Percentiles rank a stretch among this genome's conserved stretches.
Conservation (phyloP, 805 yeast species). For the Lachancea cidri region DNA sequence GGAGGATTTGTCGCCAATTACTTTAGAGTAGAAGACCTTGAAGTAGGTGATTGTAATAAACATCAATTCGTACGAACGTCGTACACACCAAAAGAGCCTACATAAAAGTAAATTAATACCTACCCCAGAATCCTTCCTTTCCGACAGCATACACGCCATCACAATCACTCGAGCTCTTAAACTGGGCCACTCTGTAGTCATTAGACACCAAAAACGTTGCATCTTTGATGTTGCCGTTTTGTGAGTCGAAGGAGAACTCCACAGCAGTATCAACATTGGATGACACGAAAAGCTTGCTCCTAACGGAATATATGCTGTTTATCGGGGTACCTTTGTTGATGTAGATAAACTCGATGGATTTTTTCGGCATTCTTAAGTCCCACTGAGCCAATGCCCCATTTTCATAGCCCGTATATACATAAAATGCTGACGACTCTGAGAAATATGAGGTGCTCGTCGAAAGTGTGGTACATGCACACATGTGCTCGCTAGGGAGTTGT, state of each 20-base stretch:
- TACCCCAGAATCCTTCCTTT: conserved; percentile 18
- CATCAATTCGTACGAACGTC: too few relatives aligned
- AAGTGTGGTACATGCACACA: conserved; percentile 22
- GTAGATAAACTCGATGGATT: conserved; percentile 11
- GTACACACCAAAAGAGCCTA: too few relatives aligned
- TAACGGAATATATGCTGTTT: conserved; percentile 16
- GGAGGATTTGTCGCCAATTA: too few relatives aligned
- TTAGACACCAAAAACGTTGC: conserved; percentile 21
- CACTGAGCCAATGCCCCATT: conserved; percentile 36
- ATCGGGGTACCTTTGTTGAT: conserved; percentile 20
- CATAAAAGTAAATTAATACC: conserved; percentile 6
- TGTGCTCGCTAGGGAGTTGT: conserved; percentile 26
- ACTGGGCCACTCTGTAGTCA: conserved; percentile 17
- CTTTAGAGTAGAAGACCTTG: too few relatives aligned
- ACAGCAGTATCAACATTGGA: conserved; percentile 36
- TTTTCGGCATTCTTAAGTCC: conserved; percentile 33
- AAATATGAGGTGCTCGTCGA: conserved; percentile 3
- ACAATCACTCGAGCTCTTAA: conserved; percentile 2
- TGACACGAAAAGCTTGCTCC: conserved; percentile 16
- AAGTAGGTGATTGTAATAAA: too few relatives aligned
- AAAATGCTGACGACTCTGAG: background rate
- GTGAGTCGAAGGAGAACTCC: conserved; percentile 6
- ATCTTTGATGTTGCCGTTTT: background rate
- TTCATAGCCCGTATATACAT: conserved; percentile 34
- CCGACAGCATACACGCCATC: conserved; percentile 17